These are phyloP conservation scores for Clonostachys chloroleuca DNA, from an alignment of 2,329 filamentous ascomycete species.

Conservation along the genomic window DNA sequence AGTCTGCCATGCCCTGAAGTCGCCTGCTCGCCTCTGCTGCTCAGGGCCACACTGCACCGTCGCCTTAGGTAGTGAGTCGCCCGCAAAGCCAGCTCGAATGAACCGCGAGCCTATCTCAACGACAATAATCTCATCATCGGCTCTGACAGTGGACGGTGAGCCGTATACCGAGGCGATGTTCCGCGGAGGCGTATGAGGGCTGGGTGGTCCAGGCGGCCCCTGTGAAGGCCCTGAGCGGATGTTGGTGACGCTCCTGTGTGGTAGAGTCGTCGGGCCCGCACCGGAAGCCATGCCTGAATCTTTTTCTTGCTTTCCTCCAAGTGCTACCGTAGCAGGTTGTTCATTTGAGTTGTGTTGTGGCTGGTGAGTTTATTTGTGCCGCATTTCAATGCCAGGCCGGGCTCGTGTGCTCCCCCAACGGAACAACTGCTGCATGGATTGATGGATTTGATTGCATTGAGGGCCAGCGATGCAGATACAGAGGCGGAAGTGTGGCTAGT, in stretches of 20 bases:
- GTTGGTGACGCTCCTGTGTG: slow-evolving; percentile 54
- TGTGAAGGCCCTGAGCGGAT: slow-evolving; percentile 41
- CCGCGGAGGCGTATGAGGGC: slow-evolving; percentile 59
- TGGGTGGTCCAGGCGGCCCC: slow-evolving; percentile 25
- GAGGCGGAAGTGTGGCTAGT: no score
- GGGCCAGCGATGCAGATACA: no score
- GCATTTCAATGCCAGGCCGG: no score
- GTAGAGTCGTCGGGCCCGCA: slow-evolving; percentile 32
- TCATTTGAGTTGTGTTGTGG: no score
- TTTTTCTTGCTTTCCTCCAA: no score
- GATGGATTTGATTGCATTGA: no score
- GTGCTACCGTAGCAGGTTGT: no score
- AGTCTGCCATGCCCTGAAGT: slow-evolving; percentile 69
- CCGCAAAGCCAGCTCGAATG: slow-evolving; percentile 80
- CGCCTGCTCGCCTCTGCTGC: slow-evolving; percentile 71
- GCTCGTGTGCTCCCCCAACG: no score
- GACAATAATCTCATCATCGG: slow-evolving; percentile 82
- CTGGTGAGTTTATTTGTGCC: no score
- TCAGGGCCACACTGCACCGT: slow-evolving; percentile 70
- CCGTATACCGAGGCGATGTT: slow-evolving; percentile 50
- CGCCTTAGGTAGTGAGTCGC: slow-evolving; percentile 72
- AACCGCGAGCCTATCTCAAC: slow-evolving; percentile 79
- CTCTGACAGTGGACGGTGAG: slow-evolving; percentile 55
- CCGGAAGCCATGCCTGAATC: slow-evolving; percentile 34
- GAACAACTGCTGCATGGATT: no score